A percentile compares a stretch with the other conserved stretches of the same genome.
Conservation (phyloP, 2,329 filamentous ascomycete genomes). For the Arthroderma uncinatum region DNA sequence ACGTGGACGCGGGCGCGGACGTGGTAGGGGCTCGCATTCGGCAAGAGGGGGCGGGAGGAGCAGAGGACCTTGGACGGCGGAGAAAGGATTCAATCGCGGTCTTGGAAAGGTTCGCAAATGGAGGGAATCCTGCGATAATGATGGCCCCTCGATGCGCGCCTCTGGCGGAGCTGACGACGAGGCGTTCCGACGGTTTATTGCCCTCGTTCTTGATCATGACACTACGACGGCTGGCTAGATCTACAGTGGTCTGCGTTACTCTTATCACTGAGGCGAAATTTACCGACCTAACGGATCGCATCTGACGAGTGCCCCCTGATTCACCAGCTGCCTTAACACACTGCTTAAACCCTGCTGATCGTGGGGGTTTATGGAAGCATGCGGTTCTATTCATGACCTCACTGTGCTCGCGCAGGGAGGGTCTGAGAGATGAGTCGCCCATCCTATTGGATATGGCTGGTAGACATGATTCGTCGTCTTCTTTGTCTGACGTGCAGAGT, state of each 20-base stretch:
- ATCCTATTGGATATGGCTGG: neutral
- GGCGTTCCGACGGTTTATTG: constrained; percentile 30
- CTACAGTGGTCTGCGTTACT: neutral
- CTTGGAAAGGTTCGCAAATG: constrained; percentile 30
- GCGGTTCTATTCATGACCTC: neutral
- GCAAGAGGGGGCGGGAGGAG: constrained; percentile 18
- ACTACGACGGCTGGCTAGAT: neutral
- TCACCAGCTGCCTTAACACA: neutral
- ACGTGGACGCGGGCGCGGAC: constrained; percentile 17
- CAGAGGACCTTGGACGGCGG: constrained; percentile 31
- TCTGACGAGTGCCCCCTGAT: neutral
- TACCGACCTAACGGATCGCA: neutral
- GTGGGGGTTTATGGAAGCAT: neutral
- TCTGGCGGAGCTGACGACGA: constrained; percentile 24
- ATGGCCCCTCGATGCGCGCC: constrained; percentile 14
- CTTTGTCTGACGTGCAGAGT: neutral
- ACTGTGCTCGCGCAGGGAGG: neutral
- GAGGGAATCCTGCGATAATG: constrained; percentile 29
- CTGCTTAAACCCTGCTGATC: neutral
- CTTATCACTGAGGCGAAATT: neutral
- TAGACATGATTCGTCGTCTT: constrained; percentile 1
- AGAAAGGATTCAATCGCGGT: constrained; percentile 35
- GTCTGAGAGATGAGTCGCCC: neutral
- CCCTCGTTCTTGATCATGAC: constrained; percentile 20
- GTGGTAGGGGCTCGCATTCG: constrained; percentile 17